These are phyloP conservation scores for Euphorbia tirucalli DNA, from an alignment of 345 rosid genomes.

Conservation along the genomic window DNA sequence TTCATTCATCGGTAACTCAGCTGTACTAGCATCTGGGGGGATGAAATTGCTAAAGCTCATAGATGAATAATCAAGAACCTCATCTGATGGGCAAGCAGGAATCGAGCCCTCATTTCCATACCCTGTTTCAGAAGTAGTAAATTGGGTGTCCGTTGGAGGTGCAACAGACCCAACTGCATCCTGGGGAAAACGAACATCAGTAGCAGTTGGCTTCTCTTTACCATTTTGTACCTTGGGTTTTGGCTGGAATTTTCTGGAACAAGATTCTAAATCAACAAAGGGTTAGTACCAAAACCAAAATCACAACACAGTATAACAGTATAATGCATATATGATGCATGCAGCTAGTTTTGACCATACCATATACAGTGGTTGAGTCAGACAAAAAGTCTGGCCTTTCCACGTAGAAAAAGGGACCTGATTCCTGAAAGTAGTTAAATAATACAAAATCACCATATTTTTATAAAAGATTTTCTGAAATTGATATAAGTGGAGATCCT, in stretches of 20 bases:
- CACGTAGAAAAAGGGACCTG: slow-evolving; percentile 32
- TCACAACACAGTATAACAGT: neutral
- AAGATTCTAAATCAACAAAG: slow-evolving; percentile 29
- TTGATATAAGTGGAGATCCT: slow-evolving; percentile 6
- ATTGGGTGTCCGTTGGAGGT: slow-evolving; percentile 19
- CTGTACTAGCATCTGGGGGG: slow-evolving; percentile 19
- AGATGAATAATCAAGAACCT: slow-evolving; percentile 37
- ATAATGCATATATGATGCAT: neutral
- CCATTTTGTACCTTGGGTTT: slow-evolving; percentile 35
- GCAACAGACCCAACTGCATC: slow-evolving; percentile 29
- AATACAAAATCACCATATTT: slow-evolving; percentile 12
- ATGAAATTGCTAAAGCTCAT: slow-evolving; percentile 26
- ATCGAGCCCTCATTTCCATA: slow-evolving; percentile 30
- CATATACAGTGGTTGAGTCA: slow-evolving; percentile 32
- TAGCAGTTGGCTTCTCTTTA: slow-evolving; percentile 21
- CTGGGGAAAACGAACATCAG: slow-evolving; percentile 13
- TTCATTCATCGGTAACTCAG: slow-evolving; percentile 30
- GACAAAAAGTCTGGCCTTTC: slow-evolving; percentile 39
- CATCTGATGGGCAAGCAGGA: slow-evolving; percentile 37
- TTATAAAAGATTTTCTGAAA: slow-evolving; percentile 14
- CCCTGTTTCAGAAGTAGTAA: slow-evolving; percentile 29
- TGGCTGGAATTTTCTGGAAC: slow-evolving; percentile 44
- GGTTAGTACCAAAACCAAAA: slow-evolving; percentile 1
- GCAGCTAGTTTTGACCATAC: slow-evolving; percentile 23
- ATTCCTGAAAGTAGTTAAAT: slow-evolving; percentile 34